Conservation (phyloP, 352 stramenopile genomes). For the Blastocystis sp. region DNA sequence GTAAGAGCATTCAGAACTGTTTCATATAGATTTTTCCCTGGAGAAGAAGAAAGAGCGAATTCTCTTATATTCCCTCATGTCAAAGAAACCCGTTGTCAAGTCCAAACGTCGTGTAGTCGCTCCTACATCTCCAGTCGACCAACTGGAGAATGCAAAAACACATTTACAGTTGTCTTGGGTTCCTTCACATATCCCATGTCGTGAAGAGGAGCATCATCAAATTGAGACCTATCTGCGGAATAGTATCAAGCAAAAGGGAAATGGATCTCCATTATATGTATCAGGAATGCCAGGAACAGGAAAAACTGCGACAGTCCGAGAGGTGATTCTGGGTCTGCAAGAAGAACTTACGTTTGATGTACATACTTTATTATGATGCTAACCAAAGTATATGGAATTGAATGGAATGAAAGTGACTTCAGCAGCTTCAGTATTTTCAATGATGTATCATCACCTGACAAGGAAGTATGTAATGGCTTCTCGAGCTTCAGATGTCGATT, state of each 20-base stretch:
- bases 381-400: slow-evolving; percentile 56
- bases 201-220: neutral
- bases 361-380: neutral
- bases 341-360: slow-evolving; percentile 71
- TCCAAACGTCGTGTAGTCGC: neutral
- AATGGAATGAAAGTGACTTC: slow-evolving; percentile 67
- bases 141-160: slow-evolving; percentile 24
- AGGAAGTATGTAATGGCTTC: slow-evolving; percentile 31
- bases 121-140: neutral
- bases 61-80: slow-evolving; percentile 13
- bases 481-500: neutral
- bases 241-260: slow-evolving; percentile 46
- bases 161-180: slow-evolving; percentile 40
- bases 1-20: neutral
- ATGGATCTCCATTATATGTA: slow-evolving; percentile 59
- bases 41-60: slow-evolving; percentile 54
- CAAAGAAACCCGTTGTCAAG: neutral
- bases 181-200: slow-evolving; percentile 12
- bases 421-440: slow-evolving; percentile 30
- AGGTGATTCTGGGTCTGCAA: slow-evolving; percentile 73
- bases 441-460: slow-evolving; percentile 31
- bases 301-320: slow-evolving; percentile 76
- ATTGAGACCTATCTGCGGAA: slow-evolving; percentile 27
- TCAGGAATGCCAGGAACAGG: slow-evolving; percentile 72
- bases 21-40: neutral